Base-by-base conservation (phyloP, 2,329 filamentous ascomycete genomes). In the Fusarium torreyae region DNA sequence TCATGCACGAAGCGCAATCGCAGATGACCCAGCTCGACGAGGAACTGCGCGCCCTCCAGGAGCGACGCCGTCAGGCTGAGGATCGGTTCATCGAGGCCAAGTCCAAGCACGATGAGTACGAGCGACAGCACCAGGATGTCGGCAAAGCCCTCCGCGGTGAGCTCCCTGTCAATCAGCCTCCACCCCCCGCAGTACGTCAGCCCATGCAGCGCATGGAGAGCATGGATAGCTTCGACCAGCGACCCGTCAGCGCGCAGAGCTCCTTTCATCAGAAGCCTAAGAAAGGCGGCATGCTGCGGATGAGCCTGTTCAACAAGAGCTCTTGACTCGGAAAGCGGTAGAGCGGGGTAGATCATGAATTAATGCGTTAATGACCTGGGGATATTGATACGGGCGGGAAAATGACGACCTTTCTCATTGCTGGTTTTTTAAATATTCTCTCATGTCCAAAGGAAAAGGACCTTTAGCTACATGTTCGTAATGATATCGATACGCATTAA, bases 31-130 rank as follows among this genome's bases (percentile, higher is more conserved):
- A 77, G 28, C 78, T 84, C 17, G 82, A 84, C 71, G 81, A 81
- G 4, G 82, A 84, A 76, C 69, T 84, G 7, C 79, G 79, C 11
- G 66, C 70, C 5, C 74, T 84, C 36, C 80, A 82, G 68, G 80
- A 82, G 55, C 78, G 80, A 38, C 79, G 81, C 6, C 77, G 79
- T 28, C 76, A 78, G 40, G 78, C 81, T 7, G 81, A 83, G 74
- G 76, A 76, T 7, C 80, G 81, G 20, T 83, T 78, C 74, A 61
- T 80, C 34, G 81, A 83, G 24, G 80, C 81, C 54, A 82, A 83
- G 72, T 46, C 69, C 62, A 82, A 83, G 75, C 81, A 83, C 54
- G 82, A 84, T 60, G 81, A 83, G 57, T 83, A 83, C 61, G 74
- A 75, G 45, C 76, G 80, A 7, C 81, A 83, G 72, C 79, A 83